Percentiles rank a stretch among this genome's conserved stretches.
phyloP scores from a whole-genome alignment of 352 stramenopile species.

The Nothophytophthora sp. region DNA sequence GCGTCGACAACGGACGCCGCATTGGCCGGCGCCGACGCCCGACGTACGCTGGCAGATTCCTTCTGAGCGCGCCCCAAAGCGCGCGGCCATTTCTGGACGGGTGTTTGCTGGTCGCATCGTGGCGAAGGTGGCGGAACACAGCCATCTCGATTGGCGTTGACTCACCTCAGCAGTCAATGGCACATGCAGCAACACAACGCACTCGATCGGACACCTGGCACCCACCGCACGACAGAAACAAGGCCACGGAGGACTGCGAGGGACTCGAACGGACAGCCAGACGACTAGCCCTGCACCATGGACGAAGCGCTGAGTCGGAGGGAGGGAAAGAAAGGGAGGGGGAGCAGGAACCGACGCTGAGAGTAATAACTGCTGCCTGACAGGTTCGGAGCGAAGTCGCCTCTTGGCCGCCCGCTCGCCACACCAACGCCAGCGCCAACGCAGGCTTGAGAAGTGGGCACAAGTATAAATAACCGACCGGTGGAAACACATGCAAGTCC shows the following conservation, averaged over 20 bases:
- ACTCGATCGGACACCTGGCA: background rate
- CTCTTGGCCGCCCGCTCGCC: too few species aligned
- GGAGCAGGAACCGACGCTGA: background rate
- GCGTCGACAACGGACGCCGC: slow-evolving; percentile 21
- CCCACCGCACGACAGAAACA: slow-evolving; percentile 2
- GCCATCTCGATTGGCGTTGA: slow-evolving; percentile 17
- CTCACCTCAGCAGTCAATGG: slow-evolving; percentile 3
- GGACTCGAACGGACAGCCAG: slow-evolving; percentile 14
- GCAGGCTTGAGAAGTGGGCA: background rate
- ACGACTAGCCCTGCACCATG: slow-evolving; percentile 24
- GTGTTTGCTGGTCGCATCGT: slow-evolving; percentile 13
- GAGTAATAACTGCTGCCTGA: slow-evolving; percentile 14
- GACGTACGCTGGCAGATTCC: slow-evolving; percentile 55
- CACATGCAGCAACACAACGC: slow-evolving; percentile 13
- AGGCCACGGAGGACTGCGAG: slow-evolving; percentile 4
- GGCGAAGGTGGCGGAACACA: slow-evolving; percentile 11
- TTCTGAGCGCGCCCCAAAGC: slow-evolving; percentile 55
- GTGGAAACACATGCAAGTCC: background rate
- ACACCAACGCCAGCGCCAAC: background rate
- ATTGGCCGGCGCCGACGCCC: slow-evolving; percentile 28
- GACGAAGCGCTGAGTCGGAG: slow-evolving; percentile 25
- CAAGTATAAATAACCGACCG: background rate
- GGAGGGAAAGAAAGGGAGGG: slow-evolving; percentile 1
- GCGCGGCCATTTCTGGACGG: slow-evolving; percentile 38
- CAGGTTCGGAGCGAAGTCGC: too few species aligned